Percentiles rank a stretch among this genome's conserved stretches.
Evolutionary conservation across 345 rosid species (phyloP).

Genomic region (Sonneratia alba): DNA sequence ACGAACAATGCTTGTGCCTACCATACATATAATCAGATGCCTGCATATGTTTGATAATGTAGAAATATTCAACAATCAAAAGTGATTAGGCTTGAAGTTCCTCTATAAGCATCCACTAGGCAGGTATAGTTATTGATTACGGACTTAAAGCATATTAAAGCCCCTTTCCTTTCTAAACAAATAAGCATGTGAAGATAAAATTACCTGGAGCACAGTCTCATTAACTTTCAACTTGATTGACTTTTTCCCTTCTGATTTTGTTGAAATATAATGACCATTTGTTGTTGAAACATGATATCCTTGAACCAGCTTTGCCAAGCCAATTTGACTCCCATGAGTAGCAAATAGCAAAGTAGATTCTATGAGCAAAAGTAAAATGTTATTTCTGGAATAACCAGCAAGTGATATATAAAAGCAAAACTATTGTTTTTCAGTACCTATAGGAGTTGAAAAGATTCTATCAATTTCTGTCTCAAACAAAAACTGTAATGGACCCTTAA

Average conservation of each 20-base stretch:
- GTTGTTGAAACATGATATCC: constrained; percentile 61
- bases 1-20: too few species aligned
- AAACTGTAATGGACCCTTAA: constrained; percentile 74
- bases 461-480: constrained; percentile 90
- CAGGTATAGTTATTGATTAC: neutral
- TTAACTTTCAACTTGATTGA: constrained; percentile 69
- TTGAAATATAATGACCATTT: constrained; percentile 78
- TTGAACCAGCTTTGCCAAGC: constrained; percentile 79
- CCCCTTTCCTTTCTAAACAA: neutral
- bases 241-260: constrained; percentile 80
- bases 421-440: constrained; percentile 49
- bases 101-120: neutral
- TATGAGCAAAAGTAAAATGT: constrained; percentile 25
- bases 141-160: neutral
- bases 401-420: constrained; percentile 11
- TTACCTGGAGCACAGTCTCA: constrained; percentile 88
- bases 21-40: neutral
- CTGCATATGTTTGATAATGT: neutral
- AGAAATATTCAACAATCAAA: neutral
- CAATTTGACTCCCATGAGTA: constrained; percentile 71
- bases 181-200: neutral
- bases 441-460: constrained; percentile 84
- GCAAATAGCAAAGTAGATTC: constrained; percentile 92
- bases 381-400: constrained; percentile 16
- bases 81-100: neutral